Conservation (phyloP, 2,329 filamentous ascomycete species). For the Aspergillus brunneoviolaceus region DNA sequence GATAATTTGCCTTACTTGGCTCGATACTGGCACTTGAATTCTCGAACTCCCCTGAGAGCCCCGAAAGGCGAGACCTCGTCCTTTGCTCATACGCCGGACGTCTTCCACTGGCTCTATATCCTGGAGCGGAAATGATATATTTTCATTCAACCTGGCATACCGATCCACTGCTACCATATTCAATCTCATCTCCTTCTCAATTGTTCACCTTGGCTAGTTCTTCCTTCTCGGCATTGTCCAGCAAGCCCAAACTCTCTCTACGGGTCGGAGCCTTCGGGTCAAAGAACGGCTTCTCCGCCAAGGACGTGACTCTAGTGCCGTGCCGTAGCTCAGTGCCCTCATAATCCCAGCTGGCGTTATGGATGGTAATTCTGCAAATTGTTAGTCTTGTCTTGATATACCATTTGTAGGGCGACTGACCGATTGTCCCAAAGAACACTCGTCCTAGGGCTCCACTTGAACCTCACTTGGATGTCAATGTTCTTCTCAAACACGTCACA, state of each 20-base stretch:
- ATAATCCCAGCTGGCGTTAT: constrained; percentile 74
- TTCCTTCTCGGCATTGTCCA: constrained; percentile 55
- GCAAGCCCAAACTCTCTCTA: constrained; percentile 64
- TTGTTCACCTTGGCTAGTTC: constrained; percentile 14
- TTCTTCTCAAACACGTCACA: constrained; percentile 69
- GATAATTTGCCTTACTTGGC: constrained; percentile 26
- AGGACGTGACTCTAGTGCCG: constrained; percentile 67
- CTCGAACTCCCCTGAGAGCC: constrained; percentile 32
- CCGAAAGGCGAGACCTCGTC: constrained; percentile 31
- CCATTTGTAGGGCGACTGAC: constrained; percentile 33
- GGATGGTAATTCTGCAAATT: constrained; percentile 62
- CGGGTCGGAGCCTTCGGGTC: constrained; percentile 64
- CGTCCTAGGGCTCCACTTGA: constrained; percentile 67
- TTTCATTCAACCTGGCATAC: neutral
- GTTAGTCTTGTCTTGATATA: neutral
- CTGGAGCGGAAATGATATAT: constrained; percentile 26
- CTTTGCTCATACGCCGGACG: constrained; percentile 30
- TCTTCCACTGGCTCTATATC: constrained; percentile 40
- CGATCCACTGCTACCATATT: too few relatives aligned
- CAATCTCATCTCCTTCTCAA: neutral
- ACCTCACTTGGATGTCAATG: constrained; percentile 69
- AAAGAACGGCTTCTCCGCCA: constrained; percentile 72
- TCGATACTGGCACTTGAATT: constrained; percentile 30
- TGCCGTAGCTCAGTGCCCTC: constrained; percentile 66
- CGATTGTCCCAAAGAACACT: constrained; percentile 72